Evolutionary conservation across 2,329 filamentous ascomycete genomes (phyloP).

Genomic region (Rhytidhysteron rufulum): DNA sequence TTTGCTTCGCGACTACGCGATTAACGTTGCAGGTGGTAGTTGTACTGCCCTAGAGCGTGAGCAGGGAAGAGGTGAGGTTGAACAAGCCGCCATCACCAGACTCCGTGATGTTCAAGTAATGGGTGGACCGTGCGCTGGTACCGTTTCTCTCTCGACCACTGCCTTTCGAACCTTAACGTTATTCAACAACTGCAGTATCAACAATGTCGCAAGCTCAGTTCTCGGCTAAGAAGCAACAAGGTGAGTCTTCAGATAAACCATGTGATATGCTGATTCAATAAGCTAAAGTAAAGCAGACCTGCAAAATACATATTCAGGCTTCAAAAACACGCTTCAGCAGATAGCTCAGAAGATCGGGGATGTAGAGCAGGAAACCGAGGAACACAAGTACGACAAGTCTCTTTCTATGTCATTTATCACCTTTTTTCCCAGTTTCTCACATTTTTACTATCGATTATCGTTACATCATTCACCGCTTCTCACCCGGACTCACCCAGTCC

Average conservation of each 20-base stretch:
- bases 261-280: slow-evolving; percentile 2
- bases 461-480: slow-evolving; percentile 17
- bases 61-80: neutral
- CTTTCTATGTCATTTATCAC: slow-evolving; percentile 9
- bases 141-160: too few species aligned
- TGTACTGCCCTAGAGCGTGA: slow-evolving; percentile 3
- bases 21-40: slow-evolving; percentile 11
- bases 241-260: slow-evolving; percentile 37
- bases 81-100: slow-evolving; percentile 5
- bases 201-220: slow-evolving; percentile 49
- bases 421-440: slow-evolving; percentile 13
- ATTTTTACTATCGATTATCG: slow-evolving; percentile 23
- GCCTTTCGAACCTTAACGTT: neutral
- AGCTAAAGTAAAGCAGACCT: slow-evolving; percentile 56
- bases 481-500: slow-evolving; percentile 9
- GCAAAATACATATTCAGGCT: slow-evolving; percentile 74
- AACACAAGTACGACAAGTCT: slow-evolving; percentile 76
- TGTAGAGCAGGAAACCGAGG: slow-evolving; percentile 94
- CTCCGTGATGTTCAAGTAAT: slow-evolving; percentile 7
- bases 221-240: slow-evolving; percentile 70
- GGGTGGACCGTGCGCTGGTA: slow-evolving; percentile 7
- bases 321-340: slow-evolving; percentile 75
- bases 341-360: slow-evolving; percentile 96
- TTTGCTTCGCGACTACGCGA: slow-evolving; percentile 4
- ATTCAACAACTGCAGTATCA: neutral